Percentiles rank a stretch among this genome's conserved stretches.
Evolutionary conservation across 345 rosid genomes (phyloP).

Genomic region (Eucalyptus coolabah): DNA sequence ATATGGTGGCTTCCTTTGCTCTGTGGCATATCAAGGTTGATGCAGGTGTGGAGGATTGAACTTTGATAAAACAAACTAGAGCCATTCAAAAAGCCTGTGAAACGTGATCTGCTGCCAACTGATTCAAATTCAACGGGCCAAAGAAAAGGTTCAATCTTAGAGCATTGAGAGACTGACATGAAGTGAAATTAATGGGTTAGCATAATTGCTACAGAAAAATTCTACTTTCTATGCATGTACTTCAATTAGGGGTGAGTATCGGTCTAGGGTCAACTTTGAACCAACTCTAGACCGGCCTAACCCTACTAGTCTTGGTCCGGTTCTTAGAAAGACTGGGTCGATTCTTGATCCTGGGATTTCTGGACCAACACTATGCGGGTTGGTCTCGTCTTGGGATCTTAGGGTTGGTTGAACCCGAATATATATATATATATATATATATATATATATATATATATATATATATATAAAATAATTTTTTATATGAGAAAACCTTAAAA

Average conservation of each 20-base stretch:
- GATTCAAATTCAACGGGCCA: background rate
- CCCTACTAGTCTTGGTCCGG: too few relatives aligned
- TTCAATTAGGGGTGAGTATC: background rate
- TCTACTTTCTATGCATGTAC: background rate
- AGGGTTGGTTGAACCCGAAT: too few relatives aligned
- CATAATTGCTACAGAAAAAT: background rate
- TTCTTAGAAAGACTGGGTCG: fast-evolving
- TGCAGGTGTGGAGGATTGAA: background rate
- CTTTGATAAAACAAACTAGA: background rate
- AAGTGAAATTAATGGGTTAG: background rate
- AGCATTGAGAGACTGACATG: background rate
- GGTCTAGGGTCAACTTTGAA: too few relatives aligned
- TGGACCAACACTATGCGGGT: too few relatives aligned
- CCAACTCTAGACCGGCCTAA: too few relatives aligned
- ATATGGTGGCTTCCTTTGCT: background rate
- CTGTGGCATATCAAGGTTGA: background rate
- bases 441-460: too few relatives aligned
- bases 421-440: too few relatives aligned
- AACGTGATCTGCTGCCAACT: background rate
- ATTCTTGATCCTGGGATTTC: too few relatives aligned
- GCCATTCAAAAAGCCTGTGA: background rate
- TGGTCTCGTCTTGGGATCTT: too few relatives aligned
- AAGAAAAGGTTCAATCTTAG: background rate
- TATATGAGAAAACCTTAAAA: too few relatives aligned
- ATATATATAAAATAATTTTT: too few relatives aligned